phyloP scores from a whole-genome alignment of 768 basidiomycete species.

The Dioszegia crocea region DNA sequence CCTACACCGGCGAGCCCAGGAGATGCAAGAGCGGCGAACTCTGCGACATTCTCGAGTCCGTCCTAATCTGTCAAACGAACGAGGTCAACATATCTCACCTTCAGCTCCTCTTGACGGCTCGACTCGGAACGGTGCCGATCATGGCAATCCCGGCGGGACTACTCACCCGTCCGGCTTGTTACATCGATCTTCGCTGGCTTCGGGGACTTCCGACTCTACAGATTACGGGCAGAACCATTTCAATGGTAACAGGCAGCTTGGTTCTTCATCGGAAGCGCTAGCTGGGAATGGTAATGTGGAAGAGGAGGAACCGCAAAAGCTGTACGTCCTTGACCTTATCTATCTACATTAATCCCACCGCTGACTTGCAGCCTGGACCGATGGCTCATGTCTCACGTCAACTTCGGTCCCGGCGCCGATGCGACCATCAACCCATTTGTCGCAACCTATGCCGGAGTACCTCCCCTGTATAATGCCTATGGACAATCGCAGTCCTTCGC shows the following conservation, averaged over 20 bases:
- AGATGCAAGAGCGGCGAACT: slow-evolving; percentile 21
- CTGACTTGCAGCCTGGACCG: slow-evolving; percentile 31
- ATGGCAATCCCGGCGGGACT: no score
- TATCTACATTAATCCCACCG: not conserved
- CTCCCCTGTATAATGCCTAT: not conserved
- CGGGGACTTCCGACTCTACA: not conserved
- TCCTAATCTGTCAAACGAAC: slow-evolving; percentile 1
- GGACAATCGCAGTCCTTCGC: not conserved
- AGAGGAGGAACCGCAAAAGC: slow-evolving; percentile 43
- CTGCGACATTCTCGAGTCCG: not conserved
- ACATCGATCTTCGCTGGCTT: not conserved
- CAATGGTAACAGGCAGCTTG: no score
- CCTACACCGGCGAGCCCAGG: slow-evolving; percentile 34
- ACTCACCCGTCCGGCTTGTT: no score
- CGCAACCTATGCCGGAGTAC: slow-evolving; percentile 6
- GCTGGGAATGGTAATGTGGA: slow-evolving; percentile 20
- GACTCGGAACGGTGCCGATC: no score
- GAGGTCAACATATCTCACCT: not conserved
- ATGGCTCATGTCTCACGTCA: slow-evolving; percentile 37
- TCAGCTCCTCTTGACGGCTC: not conserved
- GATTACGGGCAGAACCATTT: not conserved
- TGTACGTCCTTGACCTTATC: slow-evolving; percentile 19
- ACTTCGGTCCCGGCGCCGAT: slow-evolving; percentile 24
- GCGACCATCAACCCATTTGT: slow-evolving; percentile 17
- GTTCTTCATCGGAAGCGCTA: no score